Evolutionary conservation across 2,329 filamentous ascomycete genomes (phyloP).

Genomic region (Fusarium floridanum): DNA sequence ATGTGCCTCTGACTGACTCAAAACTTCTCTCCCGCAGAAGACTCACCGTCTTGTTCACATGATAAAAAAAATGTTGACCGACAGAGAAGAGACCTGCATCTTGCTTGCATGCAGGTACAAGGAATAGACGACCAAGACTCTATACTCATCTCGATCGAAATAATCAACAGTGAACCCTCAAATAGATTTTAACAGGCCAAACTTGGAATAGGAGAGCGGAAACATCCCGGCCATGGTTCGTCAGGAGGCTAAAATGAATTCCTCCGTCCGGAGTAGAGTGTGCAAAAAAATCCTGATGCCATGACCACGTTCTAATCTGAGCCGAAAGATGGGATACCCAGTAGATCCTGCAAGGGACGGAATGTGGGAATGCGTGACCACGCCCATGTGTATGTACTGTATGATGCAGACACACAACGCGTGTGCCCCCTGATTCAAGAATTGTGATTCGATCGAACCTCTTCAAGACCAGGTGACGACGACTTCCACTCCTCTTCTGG

Average conservation of each 20-base stretch:
- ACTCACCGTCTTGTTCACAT: neutral
- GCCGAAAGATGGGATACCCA: neutral
- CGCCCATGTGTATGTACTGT: neutral
- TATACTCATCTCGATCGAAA: neutral
- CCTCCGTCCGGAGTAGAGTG: neutral
- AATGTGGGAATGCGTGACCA: constrained; percentile 1
- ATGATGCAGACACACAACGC: neutral
- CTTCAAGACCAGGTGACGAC: neutral
- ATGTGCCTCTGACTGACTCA: neutral
- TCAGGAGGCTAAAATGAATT: constrained; percentile 6
- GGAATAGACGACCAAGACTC: neutral
- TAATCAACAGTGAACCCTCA: neutral
- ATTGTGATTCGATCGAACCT: neutral
- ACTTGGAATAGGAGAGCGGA: neutral
- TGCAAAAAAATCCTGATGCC: neutral
- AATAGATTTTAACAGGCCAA: neutral
- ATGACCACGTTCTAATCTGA: constrained; percentile 1
- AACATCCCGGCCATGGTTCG: neutral
- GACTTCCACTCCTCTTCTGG: constrained; percentile 5
- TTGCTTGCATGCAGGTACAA: neutral
- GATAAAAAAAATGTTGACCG: neutral
- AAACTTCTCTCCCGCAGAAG: neutral
- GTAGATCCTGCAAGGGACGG: constrained; percentile 5
- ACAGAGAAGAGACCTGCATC: neutral
- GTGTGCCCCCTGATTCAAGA: neutral